phyloP scores from a whole-genome alignment of 495 filamentous ascomycete genomes.

The Penicillium coffeae region DNA sequence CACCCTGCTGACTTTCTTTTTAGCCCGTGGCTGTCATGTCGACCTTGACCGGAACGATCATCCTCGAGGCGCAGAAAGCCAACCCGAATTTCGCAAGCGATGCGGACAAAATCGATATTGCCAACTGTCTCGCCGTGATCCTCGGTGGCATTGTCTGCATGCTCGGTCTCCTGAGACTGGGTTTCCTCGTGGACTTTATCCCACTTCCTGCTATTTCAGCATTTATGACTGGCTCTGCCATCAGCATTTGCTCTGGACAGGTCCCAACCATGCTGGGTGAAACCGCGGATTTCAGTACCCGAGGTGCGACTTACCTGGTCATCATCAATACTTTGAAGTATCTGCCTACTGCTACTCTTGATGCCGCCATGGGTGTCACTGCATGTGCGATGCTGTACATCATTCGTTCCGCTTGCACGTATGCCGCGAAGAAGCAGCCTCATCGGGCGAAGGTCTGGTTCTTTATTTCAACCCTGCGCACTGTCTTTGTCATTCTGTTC shows the following conservation, averaged over 20 bases:
- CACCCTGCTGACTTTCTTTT: conserved; percentile 7
- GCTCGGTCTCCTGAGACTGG: conserved; percentile 74
- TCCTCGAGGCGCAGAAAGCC: conserved; percentile 52
- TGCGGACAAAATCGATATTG: conserved; percentile 47
- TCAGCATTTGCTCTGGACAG: conserved; percentile 90
- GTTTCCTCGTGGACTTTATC: conserved; percentile 96
- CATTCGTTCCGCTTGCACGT: conserved; percentile 68
- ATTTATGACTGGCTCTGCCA: conserved; percentile 96
- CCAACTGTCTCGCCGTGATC: conserved; percentile 76
- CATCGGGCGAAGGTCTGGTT: conserved; percentile 73
- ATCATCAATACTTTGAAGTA: conserved; percentile 84
- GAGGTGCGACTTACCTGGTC: conserved; percentile 76
- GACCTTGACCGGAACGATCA: conserved; percentile 77
- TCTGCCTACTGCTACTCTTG: conserved; percentile 61
- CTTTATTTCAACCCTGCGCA: conserved; percentile 83
- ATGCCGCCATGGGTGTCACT: conserved; percentile 87
- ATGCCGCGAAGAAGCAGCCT: conserved; percentile 63
- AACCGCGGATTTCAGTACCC: conserved; percentile 61
- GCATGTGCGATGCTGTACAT: conserved; percentile 79
- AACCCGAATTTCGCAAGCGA: conserved; percentile 56
- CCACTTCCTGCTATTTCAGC: conserved; percentile 86
- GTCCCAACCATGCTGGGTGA: conserved; percentile 83
- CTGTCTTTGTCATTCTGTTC: conserved; percentile 86
- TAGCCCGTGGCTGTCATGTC: conserved; percentile 91
- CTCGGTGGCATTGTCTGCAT: conserved; percentile 76